These are phyloP conservation scores for Fusarium pseudoanthophilum DNA, from an alignment of 2,329 filamentous ascomycete genomes.

Conservation along the genomic window DNA sequence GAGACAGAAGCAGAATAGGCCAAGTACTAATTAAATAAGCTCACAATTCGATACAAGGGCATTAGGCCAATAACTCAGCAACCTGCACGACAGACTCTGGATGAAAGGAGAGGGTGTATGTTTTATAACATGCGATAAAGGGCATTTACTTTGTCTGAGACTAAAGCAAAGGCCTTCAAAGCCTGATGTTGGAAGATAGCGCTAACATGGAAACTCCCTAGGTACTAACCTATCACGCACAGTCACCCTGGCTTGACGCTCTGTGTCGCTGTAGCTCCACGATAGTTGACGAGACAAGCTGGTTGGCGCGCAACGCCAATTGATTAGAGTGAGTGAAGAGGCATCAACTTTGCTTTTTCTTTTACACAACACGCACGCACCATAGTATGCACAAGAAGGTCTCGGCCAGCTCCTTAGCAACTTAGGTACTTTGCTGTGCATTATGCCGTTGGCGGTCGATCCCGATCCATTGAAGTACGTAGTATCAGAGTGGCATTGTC, in stretches of 20 bases:
- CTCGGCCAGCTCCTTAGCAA: slow-evolving; percentile 11
- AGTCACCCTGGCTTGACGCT: slow-evolving; percentile 12
- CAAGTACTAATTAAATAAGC: neutral
- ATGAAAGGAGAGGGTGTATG: neutral
- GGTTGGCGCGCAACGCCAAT: slow-evolving; percentile 34
- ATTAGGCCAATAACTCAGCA: neutral
- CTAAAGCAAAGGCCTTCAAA: neutral
- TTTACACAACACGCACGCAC: neutral
- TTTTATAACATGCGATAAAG: neutral
- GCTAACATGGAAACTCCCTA: slow-evolving; percentile 5
- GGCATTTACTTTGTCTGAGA: neutral
- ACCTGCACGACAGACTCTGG: neutral
- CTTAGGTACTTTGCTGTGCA: slow-evolving; percentile 3
- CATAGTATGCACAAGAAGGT: neutral
- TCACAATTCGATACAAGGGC: neutral
- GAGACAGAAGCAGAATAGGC: neutral
- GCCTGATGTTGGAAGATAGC: slow-evolving; percentile 12
- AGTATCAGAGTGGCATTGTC: slow-evolving; percentile 7
- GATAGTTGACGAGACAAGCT: slow-evolving; percentile 26
- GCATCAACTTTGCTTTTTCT: slow-evolving; percentile 30
- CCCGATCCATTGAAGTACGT: slow-evolving; percentile 7
- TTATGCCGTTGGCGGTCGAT: slow-evolving; percentile 29
- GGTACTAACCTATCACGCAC: neutral
- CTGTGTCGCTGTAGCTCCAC: slow-evolving; percentile 23
- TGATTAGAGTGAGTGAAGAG: slow-evolving; percentile 5